Evolutionary conservation across 2,329 filamentous ascomycete species (phyloP).

Genomic region (Scedosporium minutisporum): DNA sequence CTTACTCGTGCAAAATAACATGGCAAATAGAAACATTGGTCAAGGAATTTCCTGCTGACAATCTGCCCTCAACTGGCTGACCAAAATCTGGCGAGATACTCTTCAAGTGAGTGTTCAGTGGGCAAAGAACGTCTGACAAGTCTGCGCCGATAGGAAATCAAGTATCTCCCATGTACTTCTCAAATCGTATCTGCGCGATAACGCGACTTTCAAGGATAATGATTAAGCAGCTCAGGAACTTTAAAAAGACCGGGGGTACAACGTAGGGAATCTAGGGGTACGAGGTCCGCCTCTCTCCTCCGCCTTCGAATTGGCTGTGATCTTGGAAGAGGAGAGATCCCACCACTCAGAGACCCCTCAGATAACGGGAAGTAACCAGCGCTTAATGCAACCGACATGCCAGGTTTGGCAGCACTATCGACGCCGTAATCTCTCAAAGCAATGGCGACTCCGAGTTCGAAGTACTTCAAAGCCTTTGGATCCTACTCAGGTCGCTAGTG

Average conservation of each 20-base stretch:
- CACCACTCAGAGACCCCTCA: not conserved
- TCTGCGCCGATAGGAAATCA: not conserved
- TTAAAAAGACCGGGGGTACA: not conserved
- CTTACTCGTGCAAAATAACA: too few relatives aligned
- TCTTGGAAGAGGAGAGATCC: not conserved
- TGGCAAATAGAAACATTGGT: too few relatives aligned
- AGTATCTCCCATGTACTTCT: not conserved
- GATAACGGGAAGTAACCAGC: not conserved
- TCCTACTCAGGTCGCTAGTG: too few relatives aligned
- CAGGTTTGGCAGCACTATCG: not conserved
- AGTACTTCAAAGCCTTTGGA: too few relatives aligned
- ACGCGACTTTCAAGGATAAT: slow-evolving; percentile 2
- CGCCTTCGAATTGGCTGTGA: not conserved
- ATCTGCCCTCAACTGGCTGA: too few relatives aligned
- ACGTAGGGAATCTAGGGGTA: not conserved
- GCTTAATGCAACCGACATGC: not conserved
- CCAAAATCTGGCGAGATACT: too few relatives aligned
- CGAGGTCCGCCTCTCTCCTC: not conserved
- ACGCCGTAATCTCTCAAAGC: not conserved
- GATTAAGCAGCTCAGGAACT: slow-evolving; percentile 1
- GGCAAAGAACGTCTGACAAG: too few relatives aligned
- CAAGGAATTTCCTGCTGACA: too few relatives aligned
- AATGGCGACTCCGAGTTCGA: too few relatives aligned
- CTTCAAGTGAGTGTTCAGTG: too few relatives aligned
- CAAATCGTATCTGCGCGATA: not conserved